Evolutionary conservation across 2,329 filamentous ascomycete genomes (phyloP).

Genomic region (Fusarium sp.): DNA sequence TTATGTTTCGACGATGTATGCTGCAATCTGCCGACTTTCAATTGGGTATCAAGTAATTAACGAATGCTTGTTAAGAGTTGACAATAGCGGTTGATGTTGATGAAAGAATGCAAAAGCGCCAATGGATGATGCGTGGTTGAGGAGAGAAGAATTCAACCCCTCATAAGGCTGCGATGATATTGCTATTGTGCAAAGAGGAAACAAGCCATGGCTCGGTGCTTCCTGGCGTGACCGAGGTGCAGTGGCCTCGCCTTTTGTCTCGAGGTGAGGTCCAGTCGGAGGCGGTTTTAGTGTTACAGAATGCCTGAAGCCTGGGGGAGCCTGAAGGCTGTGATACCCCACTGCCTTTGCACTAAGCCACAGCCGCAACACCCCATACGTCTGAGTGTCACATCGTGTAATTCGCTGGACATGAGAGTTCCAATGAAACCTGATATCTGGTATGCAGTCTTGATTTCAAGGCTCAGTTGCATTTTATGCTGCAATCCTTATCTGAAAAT

Average conservation of each 20-base stretch:
- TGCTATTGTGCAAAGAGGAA: slow-evolving; percentile 3
- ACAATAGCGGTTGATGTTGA: background rate
- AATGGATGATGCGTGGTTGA: slow-evolving; percentile 10
- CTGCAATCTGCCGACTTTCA: slow-evolving; percentile 1
- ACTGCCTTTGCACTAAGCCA: slow-evolving; percentile 43
- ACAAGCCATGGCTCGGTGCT: slow-evolving; percentile 10
- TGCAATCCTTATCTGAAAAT: too few species aligned
- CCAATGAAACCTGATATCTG: background rate
- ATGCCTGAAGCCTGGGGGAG: slow-evolving; percentile 15
- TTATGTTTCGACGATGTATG: background rate
- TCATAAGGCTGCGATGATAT: slow-evolving; percentile 30
- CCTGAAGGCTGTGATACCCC: slow-evolving; percentile 34
- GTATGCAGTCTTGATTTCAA: background rate
- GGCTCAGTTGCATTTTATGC: background rate
- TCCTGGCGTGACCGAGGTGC: slow-evolving; percentile 11
- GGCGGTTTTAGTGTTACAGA: slow-evolving; percentile 29
- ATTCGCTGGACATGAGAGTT: background rate
- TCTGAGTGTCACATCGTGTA: slow-evolving; percentile 20
- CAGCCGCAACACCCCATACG: slow-evolving; percentile 39
- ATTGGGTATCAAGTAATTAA: slow-evolving; percentile 7
- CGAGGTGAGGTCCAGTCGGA: slow-evolving; percentile 16
- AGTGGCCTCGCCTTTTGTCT: slow-evolving; percentile 29
- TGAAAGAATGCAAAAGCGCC: slow-evolving; percentile 13
- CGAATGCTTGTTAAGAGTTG: background rate
- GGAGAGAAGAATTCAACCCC: slow-evolving; percentile 2